Evolutionary conservation across 192 early-diverging fungal species (phyloP), one percentile per base, ranked within the genome.

Genomic region (Neocallimastix lanati): DNA sequence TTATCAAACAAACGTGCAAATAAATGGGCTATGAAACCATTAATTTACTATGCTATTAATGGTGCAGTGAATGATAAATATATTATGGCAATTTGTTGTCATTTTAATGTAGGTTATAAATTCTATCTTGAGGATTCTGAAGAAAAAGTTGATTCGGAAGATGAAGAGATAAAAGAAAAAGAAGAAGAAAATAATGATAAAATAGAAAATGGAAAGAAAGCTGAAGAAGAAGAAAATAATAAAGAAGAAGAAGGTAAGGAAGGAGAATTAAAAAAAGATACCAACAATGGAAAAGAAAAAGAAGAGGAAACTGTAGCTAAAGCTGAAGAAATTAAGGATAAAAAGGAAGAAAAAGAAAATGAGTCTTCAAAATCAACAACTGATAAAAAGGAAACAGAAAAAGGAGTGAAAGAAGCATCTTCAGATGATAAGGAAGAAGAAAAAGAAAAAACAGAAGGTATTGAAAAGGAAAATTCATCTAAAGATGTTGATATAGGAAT

Each of bases 201-300:
- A 77, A 86, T 86, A 80, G 91, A 89, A 81, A 80, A 85, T 76
- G 83, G 82, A 37, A 78, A 83, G 12, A 82, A 13, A 93, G 94
- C 76, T 82, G 21, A 82, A 84, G 58, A 94, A 93, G 15, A 83
- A 93, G 76, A 95, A 95, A 81, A 80, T 82, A 28, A 82, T 76
- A 78, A 86, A 86, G 79, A 91, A 88, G 80, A 80, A 83, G 76
- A 82, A 84, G 38, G 78, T 80, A 18, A 82, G 86, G 78, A 84
- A 85, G 76, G 82, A 85, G 76, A 92, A 90, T 82, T 84, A 85
- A 78, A 84, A 85, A 92, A 92, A 85, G 84, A 88, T 81, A 92
- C 28, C 29, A 28, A 67, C 37, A 21, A 29, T 16, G 78, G 21
- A 18, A 18, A 76, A 25, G 21, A 76, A 29, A 16, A 76, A 29